Percentiles rank a stretch among this genome's conserved stretches.
phyloP scores from a whole-genome alignment of 768 basidiomycete species.

The Rubroboletus satanas region DNA sequence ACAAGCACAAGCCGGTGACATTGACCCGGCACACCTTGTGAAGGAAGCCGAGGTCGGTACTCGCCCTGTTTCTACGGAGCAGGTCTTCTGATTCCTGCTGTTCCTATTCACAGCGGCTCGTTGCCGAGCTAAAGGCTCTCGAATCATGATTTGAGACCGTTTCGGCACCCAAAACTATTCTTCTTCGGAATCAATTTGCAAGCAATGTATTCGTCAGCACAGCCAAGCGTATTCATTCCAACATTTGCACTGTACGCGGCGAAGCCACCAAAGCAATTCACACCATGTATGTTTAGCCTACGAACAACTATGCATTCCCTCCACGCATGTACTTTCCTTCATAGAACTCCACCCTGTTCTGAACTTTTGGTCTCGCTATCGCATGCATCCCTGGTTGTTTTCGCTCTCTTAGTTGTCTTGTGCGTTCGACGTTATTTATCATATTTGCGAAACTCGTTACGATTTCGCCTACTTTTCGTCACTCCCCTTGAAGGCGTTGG shows the following conservation, averaged over 20 bases:
- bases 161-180: neutral
- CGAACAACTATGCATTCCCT: constrained; percentile 13
- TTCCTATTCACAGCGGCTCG: constrained; percentile 47
- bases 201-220: constrained; percentile 27
- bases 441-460: constrained; percentile 5
- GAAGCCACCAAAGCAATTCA: constrained; percentile 24
- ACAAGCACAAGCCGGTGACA: constrained; percentile 35
- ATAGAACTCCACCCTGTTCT: constrained; percentile 16
- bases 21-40: constrained; percentile 45
- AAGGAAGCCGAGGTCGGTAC: constrained; percentile 55
- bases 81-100: neutral
- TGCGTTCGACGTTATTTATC: constrained; percentile 9
- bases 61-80: neutral
- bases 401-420: constrained; percentile 26
- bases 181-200: constrained; percentile 15
- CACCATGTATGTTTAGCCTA: constrained; percentile 32
- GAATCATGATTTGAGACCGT: constrained; percentile 30
- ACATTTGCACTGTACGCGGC: constrained; percentile 28
- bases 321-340: constrained; percentile 23
- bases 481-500: neutral
- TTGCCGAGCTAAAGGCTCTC: constrained; percentile 56
- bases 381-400: constrained; percentile 23
- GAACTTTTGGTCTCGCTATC: constrained; percentile 10
- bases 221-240: constrained; percentile 20
- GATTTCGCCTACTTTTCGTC: constrained; percentile 6